Evolutionary conservation across 2,329 filamentous ascomycete genomes (phyloP).

Genomic region (Beauveria australis): DNA sequence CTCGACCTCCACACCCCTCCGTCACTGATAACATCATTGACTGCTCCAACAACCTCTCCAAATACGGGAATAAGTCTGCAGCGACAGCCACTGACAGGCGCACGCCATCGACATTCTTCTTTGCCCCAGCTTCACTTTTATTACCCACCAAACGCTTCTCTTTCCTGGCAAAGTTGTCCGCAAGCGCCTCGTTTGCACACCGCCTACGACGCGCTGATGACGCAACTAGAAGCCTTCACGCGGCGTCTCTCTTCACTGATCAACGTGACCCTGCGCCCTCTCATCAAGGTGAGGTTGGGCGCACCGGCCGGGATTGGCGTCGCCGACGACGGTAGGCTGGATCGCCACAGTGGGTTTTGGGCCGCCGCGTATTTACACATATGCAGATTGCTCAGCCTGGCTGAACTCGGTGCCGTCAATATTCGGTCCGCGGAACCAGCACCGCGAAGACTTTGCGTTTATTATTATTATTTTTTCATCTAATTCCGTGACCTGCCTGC

Average conservation of each 20-base stretch:
- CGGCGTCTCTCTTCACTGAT: background rate
- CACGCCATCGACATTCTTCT: background rate
- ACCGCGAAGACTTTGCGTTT: background rate
- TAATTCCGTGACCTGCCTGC: background rate
- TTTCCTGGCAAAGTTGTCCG: too few relatives aligned
- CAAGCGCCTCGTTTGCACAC: background rate
- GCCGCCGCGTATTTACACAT: background rate
- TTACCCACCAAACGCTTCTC: background rate
- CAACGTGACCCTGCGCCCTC: background rate
- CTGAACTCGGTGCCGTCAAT: background rate
- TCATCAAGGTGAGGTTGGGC: background rate
- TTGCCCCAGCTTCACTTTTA: background rate
- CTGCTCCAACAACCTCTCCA: background rate
- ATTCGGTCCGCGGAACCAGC: background rate
- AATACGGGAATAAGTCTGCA: background rate
- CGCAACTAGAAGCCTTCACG: background rate
- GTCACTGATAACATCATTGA: too few relatives aligned
- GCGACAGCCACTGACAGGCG: background rate
- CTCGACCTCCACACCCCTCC: background rate
- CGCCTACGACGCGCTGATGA: background rate
- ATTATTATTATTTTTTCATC: background rate
- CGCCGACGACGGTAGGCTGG: background rate
- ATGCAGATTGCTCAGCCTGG: background rate
- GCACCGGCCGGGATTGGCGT: background rate
- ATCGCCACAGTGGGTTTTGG: background rate